Base-by-base conservation (phyloP, 2,329 filamentous ascomycete genomes). In the Cladophialophora yegresii region DNA sequence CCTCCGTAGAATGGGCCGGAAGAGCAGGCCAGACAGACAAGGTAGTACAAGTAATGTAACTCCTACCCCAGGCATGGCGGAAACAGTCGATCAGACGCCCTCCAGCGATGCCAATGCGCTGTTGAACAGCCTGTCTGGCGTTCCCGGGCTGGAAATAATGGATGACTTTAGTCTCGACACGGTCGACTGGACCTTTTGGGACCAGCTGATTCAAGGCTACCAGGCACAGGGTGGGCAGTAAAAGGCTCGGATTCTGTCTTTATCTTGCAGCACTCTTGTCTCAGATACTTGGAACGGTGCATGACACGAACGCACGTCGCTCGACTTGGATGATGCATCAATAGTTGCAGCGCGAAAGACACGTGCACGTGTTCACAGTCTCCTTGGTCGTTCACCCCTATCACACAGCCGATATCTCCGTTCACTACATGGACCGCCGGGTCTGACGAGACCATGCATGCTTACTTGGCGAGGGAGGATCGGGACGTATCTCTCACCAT, bases 131-230 rank as follows among this genome's bases (percentile, higher is more conserved):
- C 32, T 56, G 40, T 43, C 40, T n/a, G 54, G 36, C 22, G 32
- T 20, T 5, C n/a, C 28, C 12, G 30, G 20, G 16, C 10, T 40
- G 2, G 40, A 36, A 20, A 12, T 56, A n/a, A 32, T n/a, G 30
- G n/a, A 56, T 36, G 23, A 43, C 20, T 43, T 56, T 30, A 43
- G 22, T 20, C 54, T 43, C 20, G 54, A 56, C 23, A 22, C 16
- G 32, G 16, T 36, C 12, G 54, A 56, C 10, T 40, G 54, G 54
- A 8, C 40, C 20, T 56, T 56, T 56, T 56, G 54, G 54, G 54
- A 56, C 28, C 54, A 56, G 30, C 23, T 56, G 28, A 56, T 40
- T 7, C 54, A 30, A n/a, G 54, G 40, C 23, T 56, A 56, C 22
- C 30, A 56, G 54, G 40, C 28, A 9, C 40, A 43, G 40, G 40